Evolutionary conservation across 2,329 filamentous ascomycete species (phyloP), one percentile per base, ranked within the genome.

Genomic region (Aureobasidium melanogenum): DNA sequence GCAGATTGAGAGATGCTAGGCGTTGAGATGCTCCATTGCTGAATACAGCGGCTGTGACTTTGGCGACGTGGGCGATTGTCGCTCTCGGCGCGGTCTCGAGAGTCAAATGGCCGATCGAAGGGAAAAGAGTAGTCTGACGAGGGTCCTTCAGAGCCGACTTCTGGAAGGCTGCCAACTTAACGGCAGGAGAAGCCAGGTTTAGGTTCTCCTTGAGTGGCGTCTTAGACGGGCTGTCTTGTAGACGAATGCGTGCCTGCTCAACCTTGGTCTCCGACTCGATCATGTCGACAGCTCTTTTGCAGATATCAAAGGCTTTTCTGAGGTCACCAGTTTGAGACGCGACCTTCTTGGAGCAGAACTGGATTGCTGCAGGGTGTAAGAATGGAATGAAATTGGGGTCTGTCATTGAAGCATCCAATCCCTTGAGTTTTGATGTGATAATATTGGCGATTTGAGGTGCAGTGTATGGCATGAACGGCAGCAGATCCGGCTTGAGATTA

Each of bases 231-330:
- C 72, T 61, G 39, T 74, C 70, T 62, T 73, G 80, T 14, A 86
- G 72, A 83, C 74, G 43, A 78, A 76, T 64, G 86, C 78, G 66
- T 78, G 72, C 72, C 62, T 76, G 83, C 65, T 86, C 84, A 65
- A 88, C 83, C 62, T 85, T 84, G 1, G 89, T 93, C 73, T 97
- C 93, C 57, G 84, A 80, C 74, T 97, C 94, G 52, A 97, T 85
- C 24, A 96, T 77, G 72, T 97, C 93, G 61, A 99, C 85, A 3
- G 92, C 91, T 59, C 91, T 85, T 50, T 91, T 88, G 73, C 93
- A 91, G 63, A 99, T 90, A 73, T 97, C 93, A 69, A 97, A 97
- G 0, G 92, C 93, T 74, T 96, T 96, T 63, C 94, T 89, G 52
- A 99, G 75, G 73, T 99, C 94, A 46, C 94, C 94, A 0, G 91